Conservation (phyloP, 106 monocot species). For the Agapanthus africanus region DNA sequence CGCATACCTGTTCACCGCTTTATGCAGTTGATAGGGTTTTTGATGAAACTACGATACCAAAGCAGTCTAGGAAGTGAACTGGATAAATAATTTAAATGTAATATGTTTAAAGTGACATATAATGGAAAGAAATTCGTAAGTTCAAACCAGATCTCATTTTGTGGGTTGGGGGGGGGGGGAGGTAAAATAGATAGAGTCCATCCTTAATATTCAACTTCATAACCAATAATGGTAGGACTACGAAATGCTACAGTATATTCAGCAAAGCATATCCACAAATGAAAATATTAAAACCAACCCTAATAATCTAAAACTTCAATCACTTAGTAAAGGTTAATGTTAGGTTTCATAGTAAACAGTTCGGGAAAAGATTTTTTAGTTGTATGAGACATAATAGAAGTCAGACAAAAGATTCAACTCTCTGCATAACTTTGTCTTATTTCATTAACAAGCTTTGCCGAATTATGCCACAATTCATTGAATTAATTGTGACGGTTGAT, state of each 20-base stretch:
- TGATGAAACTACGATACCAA: neutral
- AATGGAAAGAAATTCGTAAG: neutral
- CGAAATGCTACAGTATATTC: no score
- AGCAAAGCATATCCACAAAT: no score
- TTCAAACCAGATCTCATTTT: neutral
- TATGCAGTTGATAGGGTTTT: neutral
- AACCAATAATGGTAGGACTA: no score
- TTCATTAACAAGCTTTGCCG: neutral
- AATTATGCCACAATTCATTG: neutral
- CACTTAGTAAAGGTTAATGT: neutral
- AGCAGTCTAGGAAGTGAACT: neutral
- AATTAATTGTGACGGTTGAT: neutral
- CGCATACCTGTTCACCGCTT: neutral
- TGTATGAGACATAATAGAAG: neutral
- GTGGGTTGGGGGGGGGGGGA: no score
- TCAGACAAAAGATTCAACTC: neutral
- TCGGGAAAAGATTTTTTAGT: neutral
- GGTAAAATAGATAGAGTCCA: no score
- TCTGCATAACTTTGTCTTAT: neutral
- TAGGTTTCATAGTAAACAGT: neutral
- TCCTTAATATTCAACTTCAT: no score
- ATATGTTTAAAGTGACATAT: no score
- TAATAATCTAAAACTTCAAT: neutral
- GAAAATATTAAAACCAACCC: no score
- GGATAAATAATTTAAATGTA: neutral